Conservation (phyloP, 495 filamentous ascomycete species). For the Cercophora sp. region DNA sequence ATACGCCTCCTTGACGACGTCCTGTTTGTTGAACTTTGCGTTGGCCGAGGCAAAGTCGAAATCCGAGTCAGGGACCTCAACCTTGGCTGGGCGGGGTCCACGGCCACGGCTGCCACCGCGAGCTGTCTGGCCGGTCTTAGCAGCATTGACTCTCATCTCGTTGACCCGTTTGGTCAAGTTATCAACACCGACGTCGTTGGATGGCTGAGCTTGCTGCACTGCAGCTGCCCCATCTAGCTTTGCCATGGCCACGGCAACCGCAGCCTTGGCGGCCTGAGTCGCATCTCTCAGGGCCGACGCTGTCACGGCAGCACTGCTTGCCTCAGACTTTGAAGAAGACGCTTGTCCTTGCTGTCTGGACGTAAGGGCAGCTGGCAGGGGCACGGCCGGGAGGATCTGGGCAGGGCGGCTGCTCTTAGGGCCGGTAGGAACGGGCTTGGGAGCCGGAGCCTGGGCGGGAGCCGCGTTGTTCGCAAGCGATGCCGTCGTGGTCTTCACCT, state of each 20-base stretch:
- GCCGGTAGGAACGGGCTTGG: conserved; percentile 55
- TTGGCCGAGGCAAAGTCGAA: conserved; percentile 93
- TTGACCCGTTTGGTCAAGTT: conserved; percentile 80
- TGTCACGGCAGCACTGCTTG: conserved; percentile 25
- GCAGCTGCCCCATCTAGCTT: conserved; percentile 42
- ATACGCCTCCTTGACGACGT: conserved; percentile 87
- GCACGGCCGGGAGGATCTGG: conserved; percentile 49
- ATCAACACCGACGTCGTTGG: conserved; percentile 57
- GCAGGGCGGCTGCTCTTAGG: conserved; percentile 54
- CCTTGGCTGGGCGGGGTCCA: conserved; percentile 53
- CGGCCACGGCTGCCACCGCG: conserved; percentile 53
- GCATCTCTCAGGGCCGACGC: conserved; percentile 57
- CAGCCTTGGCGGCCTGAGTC: conserved; percentile 76
- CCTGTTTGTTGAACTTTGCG: conserved; percentile 97
- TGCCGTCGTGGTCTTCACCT: conserved; percentile 49
- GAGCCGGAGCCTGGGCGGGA: conserved; percentile 27
- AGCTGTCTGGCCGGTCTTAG: conserved; percentile 37
- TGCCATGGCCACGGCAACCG: conserved; percentile 83
- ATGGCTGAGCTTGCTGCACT: conserved; percentile 40
- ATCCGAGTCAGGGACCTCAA: conserved; percentile 83
- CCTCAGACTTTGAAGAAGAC: conserved; percentile 29
- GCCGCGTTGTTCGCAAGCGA: conserved; percentile 35
- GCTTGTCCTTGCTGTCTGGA: conserved; percentile 32
- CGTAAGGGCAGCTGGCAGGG: conserved; percentile 68
- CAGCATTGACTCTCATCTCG: conserved; percentile 72